Base-by-base conservation (phyloP, 75 land plant genomes). In the Isoetes taiwanensis region DNA sequence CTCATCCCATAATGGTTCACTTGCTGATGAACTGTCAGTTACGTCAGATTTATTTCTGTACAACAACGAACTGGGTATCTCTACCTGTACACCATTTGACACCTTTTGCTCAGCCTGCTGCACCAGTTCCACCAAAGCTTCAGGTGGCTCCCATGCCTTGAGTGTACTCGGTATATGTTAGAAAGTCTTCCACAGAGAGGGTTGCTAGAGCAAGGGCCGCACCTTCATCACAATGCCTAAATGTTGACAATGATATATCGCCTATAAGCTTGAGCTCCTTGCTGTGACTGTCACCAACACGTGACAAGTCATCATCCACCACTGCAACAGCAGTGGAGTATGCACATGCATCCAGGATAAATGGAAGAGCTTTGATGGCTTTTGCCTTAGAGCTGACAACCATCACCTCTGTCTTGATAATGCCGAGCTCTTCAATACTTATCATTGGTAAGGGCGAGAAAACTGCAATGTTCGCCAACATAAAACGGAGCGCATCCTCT, bases 101-200 rank as follows among this genome's bases (percentile, higher is more conserved):
- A n/a, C 63, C 62, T 69, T 43, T 74, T 61, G 34, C 27, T 57
- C 20, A 86, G 55, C 67, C 70, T 56, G 2, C n/a, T 67, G 69
- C 17, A 86, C 74, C 1, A 62, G 55, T 30, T 57, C 58, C 1
- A 77, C 66, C 1, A 76, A 65, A 11, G 78, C 61, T 29, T 69
- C 70, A 11, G 88, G 80, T 0, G 90, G 85, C 72, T 3, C 74
- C 79, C 31, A 77, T 62, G 41, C 80, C 94, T 41, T 78, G 67
- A 66, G 70, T 65, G 52, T 76, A 67, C 65, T n/a, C n/a, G n/a
- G n/a, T n/a, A n/a, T n/a, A n/a, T n/a, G 78, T 71, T 5, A 88
- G 72, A 55, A 87, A 87, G 29, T 88, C 85, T 3, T 76, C 77
- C 30, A 78, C 71, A 8, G 89, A 83, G 34, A 87, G 80, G 0